Percentiles rank a stretch among this genome's conserved stretches.
These are phyloP conservation scores for Mycena sanguinolenta DNA, from an alignment of 768 basidiomycete genomes.

Conservation along the genomic window DNA sequence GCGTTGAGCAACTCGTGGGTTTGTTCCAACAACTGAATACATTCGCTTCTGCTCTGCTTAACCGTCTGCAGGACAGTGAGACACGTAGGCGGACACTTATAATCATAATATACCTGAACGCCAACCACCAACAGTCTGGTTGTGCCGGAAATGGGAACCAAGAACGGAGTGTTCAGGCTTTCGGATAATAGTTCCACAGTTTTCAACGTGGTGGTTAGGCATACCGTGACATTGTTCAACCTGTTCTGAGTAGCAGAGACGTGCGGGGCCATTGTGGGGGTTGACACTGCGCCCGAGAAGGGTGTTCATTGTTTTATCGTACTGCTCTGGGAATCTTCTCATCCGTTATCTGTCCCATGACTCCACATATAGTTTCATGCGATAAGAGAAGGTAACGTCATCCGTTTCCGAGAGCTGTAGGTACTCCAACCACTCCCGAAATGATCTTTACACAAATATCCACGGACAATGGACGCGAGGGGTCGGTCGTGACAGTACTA, in stretches of 20 bases:
- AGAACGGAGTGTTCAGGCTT: not conserved
- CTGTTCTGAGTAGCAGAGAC: not conserved
- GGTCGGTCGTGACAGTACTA: too few relatives aligned
- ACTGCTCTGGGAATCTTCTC: too few relatives aligned
- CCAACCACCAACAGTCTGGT: not conserved
- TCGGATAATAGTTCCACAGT: too few relatives aligned
- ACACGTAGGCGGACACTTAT: not conserved
- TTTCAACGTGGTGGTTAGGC: not conserved
- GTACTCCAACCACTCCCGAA: too few relatives aligned
- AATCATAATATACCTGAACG: not conserved
- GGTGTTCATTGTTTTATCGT: too few relatives aligned
- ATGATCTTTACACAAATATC: too few relatives aligned
- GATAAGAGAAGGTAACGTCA: too few relatives aligned
- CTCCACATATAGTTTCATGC: too few relatives aligned
- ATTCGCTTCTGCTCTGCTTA: not conserved
- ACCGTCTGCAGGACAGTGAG: not conserved
- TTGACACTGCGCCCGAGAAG: not conserved
- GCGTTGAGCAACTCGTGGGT: not conserved
- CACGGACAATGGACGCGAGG: too few relatives aligned
- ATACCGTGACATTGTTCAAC: not conserved
- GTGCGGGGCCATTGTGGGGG: not conserved
- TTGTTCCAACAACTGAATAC: not conserved
- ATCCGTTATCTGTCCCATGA: too few relatives aligned
- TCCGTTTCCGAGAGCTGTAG: too few relatives aligned
- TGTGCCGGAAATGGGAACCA: not conserved